A percentile compares a stretch with the other conserved stretches of the same genome.
phyloP scores from a whole-genome alignment of 257 asterid genomes.

The Salvia rosmarinus region DNA sequence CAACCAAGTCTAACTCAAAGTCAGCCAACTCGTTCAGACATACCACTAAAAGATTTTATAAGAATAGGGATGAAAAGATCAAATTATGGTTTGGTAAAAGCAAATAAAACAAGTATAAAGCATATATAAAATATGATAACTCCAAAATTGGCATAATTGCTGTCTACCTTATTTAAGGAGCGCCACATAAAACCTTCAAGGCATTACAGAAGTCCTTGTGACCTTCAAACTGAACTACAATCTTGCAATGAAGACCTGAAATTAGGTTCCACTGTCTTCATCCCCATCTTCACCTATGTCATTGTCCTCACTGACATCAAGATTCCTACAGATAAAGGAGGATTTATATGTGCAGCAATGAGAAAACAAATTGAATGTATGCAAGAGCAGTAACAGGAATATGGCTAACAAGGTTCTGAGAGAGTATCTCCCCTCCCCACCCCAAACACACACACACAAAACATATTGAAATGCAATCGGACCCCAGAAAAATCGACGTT shows the following conservation, averaged over 20 bases:
- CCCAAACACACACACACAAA: too few relatives aligned
- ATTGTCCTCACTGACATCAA: constrained; percentile 93
- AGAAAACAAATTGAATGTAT: constrained; percentile 5
- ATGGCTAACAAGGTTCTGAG: neutral
- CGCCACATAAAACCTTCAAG: constrained; percentile 82
- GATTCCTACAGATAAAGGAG: constrained; percentile 60
- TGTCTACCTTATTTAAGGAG: constrained; percentile 76
- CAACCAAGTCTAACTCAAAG: neutral
- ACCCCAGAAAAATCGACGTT: neutral
- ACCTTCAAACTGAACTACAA: constrained; percentile 77
- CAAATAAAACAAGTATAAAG: constrained; percentile 1
- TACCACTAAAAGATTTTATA: neutral
- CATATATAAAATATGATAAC: neutral
- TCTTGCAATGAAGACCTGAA: constrained; percentile 89
- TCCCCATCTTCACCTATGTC: constrained; percentile 57
- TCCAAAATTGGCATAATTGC: constrained; percentile 6
- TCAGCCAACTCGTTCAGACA: neutral
- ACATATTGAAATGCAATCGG: neutral
- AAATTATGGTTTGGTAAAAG: neutral
- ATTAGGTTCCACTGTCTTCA: constrained; percentile 66
- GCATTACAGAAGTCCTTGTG: constrained; percentile 72
- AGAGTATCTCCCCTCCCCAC: neutral
- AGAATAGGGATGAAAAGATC: neutral
- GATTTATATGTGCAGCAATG: constrained; percentile 23
- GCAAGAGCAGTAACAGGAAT: neutral